A percentile compares a stretch with the other conserved stretches of the same genome.
Conservation (phyloP, 495 filamentous ascomycete genomes). For the Entonaema liquescens region DNA sequence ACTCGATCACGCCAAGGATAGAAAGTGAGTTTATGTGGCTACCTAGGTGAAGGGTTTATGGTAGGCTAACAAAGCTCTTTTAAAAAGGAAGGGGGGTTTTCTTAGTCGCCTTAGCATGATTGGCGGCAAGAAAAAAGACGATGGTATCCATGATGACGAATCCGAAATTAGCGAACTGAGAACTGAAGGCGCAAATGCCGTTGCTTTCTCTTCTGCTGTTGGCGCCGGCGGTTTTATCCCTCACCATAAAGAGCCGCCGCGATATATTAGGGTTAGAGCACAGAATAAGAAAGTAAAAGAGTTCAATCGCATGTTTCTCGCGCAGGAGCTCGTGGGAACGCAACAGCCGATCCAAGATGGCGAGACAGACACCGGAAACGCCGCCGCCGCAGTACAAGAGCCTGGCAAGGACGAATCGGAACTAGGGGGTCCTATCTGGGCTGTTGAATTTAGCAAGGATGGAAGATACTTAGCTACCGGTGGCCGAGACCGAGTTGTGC, state of each 20-base stretch:
- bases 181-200: constrained; percentile 80
- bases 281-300: constrained; percentile 84
- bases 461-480: constrained; percentile 90
- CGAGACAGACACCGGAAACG: constrained; percentile 45
- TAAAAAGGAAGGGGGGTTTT: constrained; percentile 80
- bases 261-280: constrained; percentile 85
- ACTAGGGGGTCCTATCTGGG: constrained; percentile 78
- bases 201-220: constrained; percentile 80
- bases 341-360: constrained; percentile 30
- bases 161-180: constrained; percentile 75
- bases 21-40: constrained; percentile 64
- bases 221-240: constrained; percentile 80
- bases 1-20: constrained; percentile 64
- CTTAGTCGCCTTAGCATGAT: constrained; percentile 83
- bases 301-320: constrained; percentile 88
- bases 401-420: constrained; percentile 41
- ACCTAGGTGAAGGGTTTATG: constrained; percentile 15
- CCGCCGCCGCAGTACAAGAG: constrained; percentile 48
- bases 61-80: constrained; percentile 37
- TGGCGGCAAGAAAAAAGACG: constrained; percentile 74
- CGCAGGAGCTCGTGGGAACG: constrained; percentile 79
- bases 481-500: constrained; percentile 84
- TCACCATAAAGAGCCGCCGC: constrained; percentile 85
- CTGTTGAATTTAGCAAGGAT: constrained; percentile 91
- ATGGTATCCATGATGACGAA: constrained; percentile 70